Evolutionary conservation across 768 basidiomycete species (phyloP), one percentile per base, ranked within the genome.

Genomic region (Naganishia onofrii): DNA sequence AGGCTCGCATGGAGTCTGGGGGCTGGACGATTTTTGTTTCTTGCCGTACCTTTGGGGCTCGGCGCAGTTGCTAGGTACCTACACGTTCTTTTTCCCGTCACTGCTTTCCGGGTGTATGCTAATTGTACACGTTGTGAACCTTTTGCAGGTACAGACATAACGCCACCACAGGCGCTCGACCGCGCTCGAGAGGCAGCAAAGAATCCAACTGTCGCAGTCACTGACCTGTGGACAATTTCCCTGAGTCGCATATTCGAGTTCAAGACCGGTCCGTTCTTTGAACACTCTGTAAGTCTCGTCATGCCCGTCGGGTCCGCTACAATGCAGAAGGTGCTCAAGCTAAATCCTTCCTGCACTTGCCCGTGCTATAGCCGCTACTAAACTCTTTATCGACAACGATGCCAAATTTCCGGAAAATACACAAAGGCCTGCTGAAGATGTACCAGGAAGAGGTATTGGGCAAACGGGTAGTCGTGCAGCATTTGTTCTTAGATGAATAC

Each of bases 1-100:
- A 8, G 94, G 95, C n/a, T 98, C 96, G 1, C 95, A 98, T 78
- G 95, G 95, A 0, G 95, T 97, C 0, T 98, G 94, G 91, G 95
- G 95, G 1, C 82, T 98, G 67, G 93, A 96, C 75, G 93, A 97
- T 76, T 99, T 97, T 76, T 93, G 96, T 75, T 99, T 96, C 82
- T 84, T 94, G 19, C 94, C 90, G 0, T 97, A 93, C 83, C 69
- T 82, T 5, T 81, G 76, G 74, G 81, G 81, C 7, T 71, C 72
- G 7, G 81, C 77, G 1, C 81, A 81, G 55, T 84, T 97, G 1
- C 70, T 79, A 3, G 74, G 80, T 77, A 60, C 57, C 74, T 73
- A 42, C 57, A 23, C 67, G 34, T 28, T 19, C n/a, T 74, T 21
- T 82, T 64, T 60, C 1, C 42, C 52, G 31, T 38, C 9, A 64